Conservation (phyloP, 176 grass and related monocot genomes). For the Areca catechu region DNA sequence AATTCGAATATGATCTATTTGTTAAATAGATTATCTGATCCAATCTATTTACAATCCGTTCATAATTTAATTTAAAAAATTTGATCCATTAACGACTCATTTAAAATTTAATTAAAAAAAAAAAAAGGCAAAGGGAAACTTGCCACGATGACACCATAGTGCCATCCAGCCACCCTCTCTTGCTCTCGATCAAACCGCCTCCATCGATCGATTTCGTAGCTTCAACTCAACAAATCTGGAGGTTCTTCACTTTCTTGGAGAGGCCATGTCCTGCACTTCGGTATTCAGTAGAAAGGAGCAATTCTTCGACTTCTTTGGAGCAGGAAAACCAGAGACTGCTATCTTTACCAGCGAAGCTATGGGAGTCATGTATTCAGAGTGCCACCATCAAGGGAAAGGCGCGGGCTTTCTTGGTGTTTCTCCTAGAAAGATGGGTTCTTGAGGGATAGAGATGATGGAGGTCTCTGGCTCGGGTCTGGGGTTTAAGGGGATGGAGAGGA, state of each 20-base stretch:
- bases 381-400: not conserved
- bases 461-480: not conserved
- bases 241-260: not conserved
- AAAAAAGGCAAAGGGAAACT: too few relatives aligned
- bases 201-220: conserved; percentile 14
- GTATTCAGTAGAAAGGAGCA: not conserved
- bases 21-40: too few relatives aligned
- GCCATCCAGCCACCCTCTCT: too few relatives aligned
- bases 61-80: too few relatives aligned
- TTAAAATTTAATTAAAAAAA: too few relatives aligned
- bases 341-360: not conserved
- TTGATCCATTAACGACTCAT: too few relatives aligned
- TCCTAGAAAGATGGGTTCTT: conserved; percentile 1
- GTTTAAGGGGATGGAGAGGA: conserved; percentile 10
- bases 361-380: not conserved
- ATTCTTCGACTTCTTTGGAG: not conserved
- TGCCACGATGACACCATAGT: too few relatives aligned
- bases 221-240: not conserved
- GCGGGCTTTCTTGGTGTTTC: too few relatives aligned
- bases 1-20: too few relatives aligned
- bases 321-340: not conserved
- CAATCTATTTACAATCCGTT: too few relatives aligned
- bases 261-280: not conserved
- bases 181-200: not conserved
- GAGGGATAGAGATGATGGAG: not conserved